Evolutionary conservation across 768 basidiomycete species (phyloP).

Genomic region (Panaeolus papilionaceus): DNA sequence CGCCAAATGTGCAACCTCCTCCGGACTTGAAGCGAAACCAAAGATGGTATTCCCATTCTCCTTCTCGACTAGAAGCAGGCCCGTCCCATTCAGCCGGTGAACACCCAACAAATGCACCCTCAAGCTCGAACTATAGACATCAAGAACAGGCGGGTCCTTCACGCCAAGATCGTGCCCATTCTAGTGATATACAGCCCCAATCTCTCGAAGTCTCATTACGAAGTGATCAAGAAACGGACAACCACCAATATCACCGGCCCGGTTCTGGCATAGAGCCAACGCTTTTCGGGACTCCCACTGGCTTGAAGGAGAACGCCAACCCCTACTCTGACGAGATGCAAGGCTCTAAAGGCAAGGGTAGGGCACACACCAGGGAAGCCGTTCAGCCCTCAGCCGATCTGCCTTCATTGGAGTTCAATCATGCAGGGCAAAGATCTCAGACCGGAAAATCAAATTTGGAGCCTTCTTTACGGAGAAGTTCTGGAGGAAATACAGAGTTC

Average conservation of each 20-base stretch:
- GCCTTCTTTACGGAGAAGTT: constrained; percentile 9
- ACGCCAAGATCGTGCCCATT: not conserved
- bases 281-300: not conserved
- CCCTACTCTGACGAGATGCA: constrained; percentile 14
- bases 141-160: constrained; percentile 12
- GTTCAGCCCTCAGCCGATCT: constrained; percentile 2
- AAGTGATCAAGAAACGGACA: constrained; percentile 4
- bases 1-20: constrained; percentile 47
- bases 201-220: not conserved
- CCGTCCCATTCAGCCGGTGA: constrained; percentile 13
- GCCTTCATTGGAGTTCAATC: not conserved
- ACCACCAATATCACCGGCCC: not conserved
- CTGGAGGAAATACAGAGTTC: not conserved
- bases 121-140: not conserved
- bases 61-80: constrained; percentile 29
- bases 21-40: constrained; percentile 35
- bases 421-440: constrained; percentile 6
- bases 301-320: constrained; percentile 12
- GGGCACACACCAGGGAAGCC: not conserved
- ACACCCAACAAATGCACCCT: not conserved
- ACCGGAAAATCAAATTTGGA: constrained; percentile 13
- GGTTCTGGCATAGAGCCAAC: not conserved
- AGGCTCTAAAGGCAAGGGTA: constrained; percentile 15
- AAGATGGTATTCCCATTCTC: constrained; percentile 36
- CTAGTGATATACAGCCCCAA: not conserved